phyloP scores from a whole-genome alignment of 73 alveolate species.

The Paramecium octaurelia region DNA sequence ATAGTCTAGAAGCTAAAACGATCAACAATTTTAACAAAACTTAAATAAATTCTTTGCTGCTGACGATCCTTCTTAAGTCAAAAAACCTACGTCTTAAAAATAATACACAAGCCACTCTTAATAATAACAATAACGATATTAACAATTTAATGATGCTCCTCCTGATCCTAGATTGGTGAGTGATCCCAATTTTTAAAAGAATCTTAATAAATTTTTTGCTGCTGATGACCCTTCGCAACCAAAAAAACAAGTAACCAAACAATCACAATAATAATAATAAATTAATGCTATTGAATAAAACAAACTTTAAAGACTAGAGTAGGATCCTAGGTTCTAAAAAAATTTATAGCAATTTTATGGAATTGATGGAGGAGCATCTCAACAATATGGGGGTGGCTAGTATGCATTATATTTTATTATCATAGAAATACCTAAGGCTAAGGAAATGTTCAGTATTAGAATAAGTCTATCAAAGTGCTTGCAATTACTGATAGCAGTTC shows the following conservation, averaged over 20 bases:
- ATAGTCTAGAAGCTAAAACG: not conserved
- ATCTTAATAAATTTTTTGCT: constrained; percentile 28
- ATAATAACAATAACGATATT: not conserved
- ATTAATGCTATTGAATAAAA: not conserved
- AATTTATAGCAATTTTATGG: constrained; percentile 12
- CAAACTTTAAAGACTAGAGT: not conserved
- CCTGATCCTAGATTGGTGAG: not conserved
- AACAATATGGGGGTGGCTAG: not conserved
- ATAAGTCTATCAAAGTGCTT: not conserved
- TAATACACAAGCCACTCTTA: not conserved
- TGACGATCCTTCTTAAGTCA: not conserved
- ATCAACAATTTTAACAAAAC: not conserved
- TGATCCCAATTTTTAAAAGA: constrained; percentile 22
- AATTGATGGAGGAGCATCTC: not conserved
- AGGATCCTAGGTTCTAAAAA: constrained; percentile 20
- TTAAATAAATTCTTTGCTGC: constrained; percentile 33
- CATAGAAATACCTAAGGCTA: not conserved
- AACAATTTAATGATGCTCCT: not conserved
- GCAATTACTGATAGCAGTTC: constrained; percentile 25
- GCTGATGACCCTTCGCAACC: constrained; percentile 19
- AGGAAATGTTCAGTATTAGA: not conserved
- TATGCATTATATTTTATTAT: not conserved
- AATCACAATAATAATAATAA: not conserved
- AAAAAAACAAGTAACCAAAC: not conserved
- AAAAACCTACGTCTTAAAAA: not conserved